Base-by-base conservation (phyloP, 2,329 filamentous ascomycete species). In the Tolypocladium amazonense region DNA sequence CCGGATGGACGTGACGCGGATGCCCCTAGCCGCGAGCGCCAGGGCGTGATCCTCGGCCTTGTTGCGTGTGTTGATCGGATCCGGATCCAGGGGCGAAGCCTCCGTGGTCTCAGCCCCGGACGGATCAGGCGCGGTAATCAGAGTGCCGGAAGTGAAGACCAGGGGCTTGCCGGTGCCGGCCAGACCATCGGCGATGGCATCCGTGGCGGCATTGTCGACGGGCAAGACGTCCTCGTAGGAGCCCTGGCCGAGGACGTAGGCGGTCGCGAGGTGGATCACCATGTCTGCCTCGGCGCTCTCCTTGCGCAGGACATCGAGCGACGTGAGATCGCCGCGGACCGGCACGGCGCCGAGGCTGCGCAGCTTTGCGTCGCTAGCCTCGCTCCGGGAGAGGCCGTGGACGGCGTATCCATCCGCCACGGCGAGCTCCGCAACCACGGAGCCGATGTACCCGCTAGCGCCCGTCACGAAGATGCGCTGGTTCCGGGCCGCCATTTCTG, bases 261-360 rank as follows among this genome's bases (percentile, higher is more conserved):
- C 64, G 57, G 71, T 71, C 4, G 74, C 78, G 7, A 80, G 69
- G 61, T 77, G 75, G 5, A 80, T 65, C 8, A 80, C 73, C n/a
- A 70, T 65, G 59, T 80, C 76, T 7, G 76, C 75, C 12, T 66
- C 60, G n/a, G 69, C 62, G 55, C 71, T 71, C 62, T 78, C 73
- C 18, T 61, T 37, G 2, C 68, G 69, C 5, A 81, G 70, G 2
- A 76, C 62, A 27, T 75, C 72, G 45, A 74, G 68, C 12, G 72
- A 66, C 3, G 62, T 61, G 3, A 80, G 70, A 62, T 75, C 71
- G 1, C 77, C 78, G 37, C 74, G 72, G 5, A 77, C 66, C 2
- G 75, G 72, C 0, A 64, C 66, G 0, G 71, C 78, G 47, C 77
- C 77, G 4, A 76, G 66, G 3, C 61, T 61, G n/a, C 60, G 61